Percentiles rank a stretch among this genome's conserved stretches.
phyloP scores from a whole-genome alignment of 441 rosid species.

The Pelargonium myrrhifolium region DNA sequence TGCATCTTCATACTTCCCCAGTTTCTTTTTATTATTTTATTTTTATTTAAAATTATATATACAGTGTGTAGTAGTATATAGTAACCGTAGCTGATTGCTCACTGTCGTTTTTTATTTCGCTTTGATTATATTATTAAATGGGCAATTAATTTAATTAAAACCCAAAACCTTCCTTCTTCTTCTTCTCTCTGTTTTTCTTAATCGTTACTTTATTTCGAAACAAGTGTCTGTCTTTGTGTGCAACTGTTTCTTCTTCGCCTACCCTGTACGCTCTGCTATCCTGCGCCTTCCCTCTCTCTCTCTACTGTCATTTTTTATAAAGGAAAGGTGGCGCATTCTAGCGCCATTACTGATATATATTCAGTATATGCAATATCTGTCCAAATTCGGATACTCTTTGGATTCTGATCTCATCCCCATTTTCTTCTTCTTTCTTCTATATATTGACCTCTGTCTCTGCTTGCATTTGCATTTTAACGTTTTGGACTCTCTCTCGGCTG shows the following conservation, averaged over 20 bases:
- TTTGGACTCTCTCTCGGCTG: background rate
- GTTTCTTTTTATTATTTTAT: no score
- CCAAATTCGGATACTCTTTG: background rate
- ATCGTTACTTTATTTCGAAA: background rate
- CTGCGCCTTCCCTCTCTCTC: background rate
- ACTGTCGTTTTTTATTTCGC: no score
- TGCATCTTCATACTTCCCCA: no score
- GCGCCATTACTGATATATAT: background rate
- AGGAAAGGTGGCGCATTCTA: background rate
- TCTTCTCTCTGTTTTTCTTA: no score
- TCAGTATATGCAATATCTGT: background rate
- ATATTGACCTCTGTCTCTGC: background rate
- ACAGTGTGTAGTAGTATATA: no score
- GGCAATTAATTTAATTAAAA: no score
- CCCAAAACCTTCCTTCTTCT: no score
- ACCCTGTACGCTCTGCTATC: background rate
- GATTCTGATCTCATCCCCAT: background rate
- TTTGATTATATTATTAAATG: no score
- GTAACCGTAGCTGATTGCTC: no score
- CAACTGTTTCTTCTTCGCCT: background rate
- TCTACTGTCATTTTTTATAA: background rate
- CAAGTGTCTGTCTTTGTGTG: background rate
- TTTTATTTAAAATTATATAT: no score
- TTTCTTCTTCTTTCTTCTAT: background rate
- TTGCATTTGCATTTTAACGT: background rate